phyloP scores from a whole-genome alignment of 306 rosid genomes.

The Acacia acuminata region DNA sequence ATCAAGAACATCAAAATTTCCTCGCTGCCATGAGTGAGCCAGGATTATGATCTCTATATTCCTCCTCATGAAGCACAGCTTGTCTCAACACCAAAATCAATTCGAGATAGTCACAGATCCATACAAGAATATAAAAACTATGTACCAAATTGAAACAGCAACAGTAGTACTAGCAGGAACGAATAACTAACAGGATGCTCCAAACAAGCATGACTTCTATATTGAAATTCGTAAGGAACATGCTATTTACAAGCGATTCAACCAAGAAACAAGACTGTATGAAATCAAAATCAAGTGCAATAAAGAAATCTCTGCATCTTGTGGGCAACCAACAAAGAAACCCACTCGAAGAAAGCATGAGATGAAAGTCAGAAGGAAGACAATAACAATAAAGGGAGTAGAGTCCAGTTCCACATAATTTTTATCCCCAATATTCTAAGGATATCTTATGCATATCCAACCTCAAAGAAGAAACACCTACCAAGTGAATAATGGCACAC shows the following conservation, averaged over 20 bases:
- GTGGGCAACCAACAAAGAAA: not conserved
- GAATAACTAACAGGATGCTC: not conserved
- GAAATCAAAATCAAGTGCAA: not conserved
- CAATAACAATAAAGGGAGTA: not conserved
- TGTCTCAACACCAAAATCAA: not conserved
- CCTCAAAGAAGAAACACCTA: not conserved
- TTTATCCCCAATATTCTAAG: not conserved
- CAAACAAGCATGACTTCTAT: not conserved
- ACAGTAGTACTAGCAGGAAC: not conserved
- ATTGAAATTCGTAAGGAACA: not conserved
- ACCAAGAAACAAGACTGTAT: not conserved
- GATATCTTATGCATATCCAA: not conserved
- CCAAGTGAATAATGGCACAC: not conserved
- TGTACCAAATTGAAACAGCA: not conserved
- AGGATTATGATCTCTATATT: not conserved
- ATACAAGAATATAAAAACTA: constrained; percentile 2
- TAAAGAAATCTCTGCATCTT: not conserved
- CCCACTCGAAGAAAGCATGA: not conserved
- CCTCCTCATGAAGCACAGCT: not conserved
- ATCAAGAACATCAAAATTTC: not conserved
- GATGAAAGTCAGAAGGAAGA: not conserved
- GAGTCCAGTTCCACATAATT: not conserved
- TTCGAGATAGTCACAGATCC: not conserved
- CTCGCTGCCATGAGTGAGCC: not conserved
- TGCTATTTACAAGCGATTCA: constrained; percentile 1